These are phyloP conservation scores for Candida yuanshanica DNA, from an alignment of 805 yeast genomes.

Conservation along the genomic window DNA sequence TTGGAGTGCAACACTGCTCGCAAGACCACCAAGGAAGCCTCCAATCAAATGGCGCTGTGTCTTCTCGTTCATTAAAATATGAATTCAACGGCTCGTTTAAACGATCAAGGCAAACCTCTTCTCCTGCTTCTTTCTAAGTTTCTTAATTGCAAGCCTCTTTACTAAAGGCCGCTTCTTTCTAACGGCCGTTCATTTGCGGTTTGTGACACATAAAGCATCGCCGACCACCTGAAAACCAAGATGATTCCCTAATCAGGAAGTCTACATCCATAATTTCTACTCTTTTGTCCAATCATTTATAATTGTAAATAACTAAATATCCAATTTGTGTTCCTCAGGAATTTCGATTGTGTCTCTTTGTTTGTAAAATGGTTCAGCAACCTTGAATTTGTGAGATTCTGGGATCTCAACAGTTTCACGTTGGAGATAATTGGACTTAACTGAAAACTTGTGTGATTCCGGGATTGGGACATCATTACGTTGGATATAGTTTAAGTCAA, in stretches of 20 bases:
- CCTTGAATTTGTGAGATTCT: conserved; percentile 1
- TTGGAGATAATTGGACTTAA: neutral
- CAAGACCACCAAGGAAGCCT: conserved; percentile 81
- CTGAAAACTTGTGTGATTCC: neutral
- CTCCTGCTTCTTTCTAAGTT: too few species aligned
- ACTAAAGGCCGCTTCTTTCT: neutral
- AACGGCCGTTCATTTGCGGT: too few species aligned
- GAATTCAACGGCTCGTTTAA: too few species aligned
- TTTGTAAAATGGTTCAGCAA: neutral
- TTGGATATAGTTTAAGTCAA: neutral
- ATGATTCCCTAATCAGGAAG: neutral
- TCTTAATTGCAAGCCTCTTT: too few species aligned
- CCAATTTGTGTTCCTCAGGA: conserved; percentile 7
- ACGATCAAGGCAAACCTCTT: too few species aligned
- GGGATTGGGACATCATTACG: neutral
- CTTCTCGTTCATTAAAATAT: neutral
- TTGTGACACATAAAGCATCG: neutral
- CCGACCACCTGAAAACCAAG: too few species aligned
- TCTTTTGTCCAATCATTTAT: too few species aligned
- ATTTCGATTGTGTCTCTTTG: conserved; percentile 1
- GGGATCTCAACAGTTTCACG: neutral
- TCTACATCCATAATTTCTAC: too few species aligned
- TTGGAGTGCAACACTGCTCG: conserved; percentile 75
- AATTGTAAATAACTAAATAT: too few species aligned
- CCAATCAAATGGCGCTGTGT: conserved; percentile 51